Conservation (phyloP, 768 basidiomycete species). For the Astraeus odoratus region DNA sequence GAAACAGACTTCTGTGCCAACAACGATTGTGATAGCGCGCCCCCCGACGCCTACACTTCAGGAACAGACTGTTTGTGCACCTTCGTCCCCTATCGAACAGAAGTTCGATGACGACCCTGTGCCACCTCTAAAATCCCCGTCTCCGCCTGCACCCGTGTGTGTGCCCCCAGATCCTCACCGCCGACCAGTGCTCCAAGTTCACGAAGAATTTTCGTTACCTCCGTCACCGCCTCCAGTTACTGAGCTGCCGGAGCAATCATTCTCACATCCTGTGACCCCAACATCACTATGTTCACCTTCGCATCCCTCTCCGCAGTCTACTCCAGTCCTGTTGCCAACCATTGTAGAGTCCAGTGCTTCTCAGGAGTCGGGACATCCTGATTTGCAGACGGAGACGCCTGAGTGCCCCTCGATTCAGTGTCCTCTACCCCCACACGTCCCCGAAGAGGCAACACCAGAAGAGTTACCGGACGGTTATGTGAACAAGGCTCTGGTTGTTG, state of each 20-base stretch:
- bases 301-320: neutral
- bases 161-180: slow-evolving; percentile 3
- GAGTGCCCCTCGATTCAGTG: too few species aligned
- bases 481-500: neutral
- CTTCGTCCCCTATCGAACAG: too few species aligned
- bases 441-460: neutral
- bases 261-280: neutral
- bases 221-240: neutral
- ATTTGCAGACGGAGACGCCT: too few species aligned
- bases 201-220: neutral
- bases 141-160: neutral
- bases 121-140: neutral
- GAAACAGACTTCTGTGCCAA: too few species aligned
- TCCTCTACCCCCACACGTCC: neutral
- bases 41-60: too few species aligned
- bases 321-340: too few species aligned
- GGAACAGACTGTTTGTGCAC: too few species aligned
- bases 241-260: neutral
- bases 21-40: too few species aligned
- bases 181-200: neutral
- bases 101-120: too few species aligned
- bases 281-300: neutral
- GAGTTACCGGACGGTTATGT: neutral
- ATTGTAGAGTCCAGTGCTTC: too few species aligned
- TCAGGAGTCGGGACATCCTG: too few species aligned